These are phyloP conservation scores for Aspergillus sp. DNA, from an alignment of 2,329 filamentous ascomycete species.

Conservation along the genomic window DNA sequence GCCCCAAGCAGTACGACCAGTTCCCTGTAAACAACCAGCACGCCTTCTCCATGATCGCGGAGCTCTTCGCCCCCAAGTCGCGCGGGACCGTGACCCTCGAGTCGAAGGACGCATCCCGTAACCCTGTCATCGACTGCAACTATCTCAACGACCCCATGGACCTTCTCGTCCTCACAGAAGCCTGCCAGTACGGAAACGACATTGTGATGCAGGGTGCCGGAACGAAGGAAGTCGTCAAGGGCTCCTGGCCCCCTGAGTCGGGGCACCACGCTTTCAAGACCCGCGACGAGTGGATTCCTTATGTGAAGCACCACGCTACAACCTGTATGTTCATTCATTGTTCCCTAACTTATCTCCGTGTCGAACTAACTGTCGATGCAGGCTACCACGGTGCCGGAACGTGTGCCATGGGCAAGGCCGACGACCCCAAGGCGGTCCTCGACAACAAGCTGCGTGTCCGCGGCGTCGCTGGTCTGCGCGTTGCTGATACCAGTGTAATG, in stretches of 20 bases:
- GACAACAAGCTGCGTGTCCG: conserved; percentile 54
- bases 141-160: conserved; percentile 60
- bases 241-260: conserved; percentile 56
- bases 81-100: conserved; percentile 56
- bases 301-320: conserved; percentile 59
- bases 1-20: conserved; percentile 1
- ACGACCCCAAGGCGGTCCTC: conserved; percentile 53
- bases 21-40: conserved; percentile 33
- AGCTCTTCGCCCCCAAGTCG: conserved; percentile 59
- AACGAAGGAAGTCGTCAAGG: conserved; percentile 60
- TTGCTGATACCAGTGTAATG: conserved; percentile 56
- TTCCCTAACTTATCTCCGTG: neutral
- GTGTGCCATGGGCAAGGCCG: conserved; percentile 54
- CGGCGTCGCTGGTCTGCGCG: conserved; percentile 54
- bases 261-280: conserved; percentile 54
- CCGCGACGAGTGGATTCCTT: conserved; percentile 59
- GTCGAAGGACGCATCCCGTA: conserved; percentile 48
- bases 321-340: conserved; percentile 50
- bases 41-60: conserved; percentile 58
- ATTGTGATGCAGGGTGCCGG: conserved; percentile 55
- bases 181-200: conserved; percentile 59
- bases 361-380: conserved; percentile 12
- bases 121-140: conserved; percentile 59
- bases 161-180: conserved; percentile 59
- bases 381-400: conserved; percentile 60